Evolutionary conservation across 2,329 filamentous ascomycete species (phyloP), one percentile per base, ranked within the genome.

Genomic region (Ophiostoma sp.): DNA sequence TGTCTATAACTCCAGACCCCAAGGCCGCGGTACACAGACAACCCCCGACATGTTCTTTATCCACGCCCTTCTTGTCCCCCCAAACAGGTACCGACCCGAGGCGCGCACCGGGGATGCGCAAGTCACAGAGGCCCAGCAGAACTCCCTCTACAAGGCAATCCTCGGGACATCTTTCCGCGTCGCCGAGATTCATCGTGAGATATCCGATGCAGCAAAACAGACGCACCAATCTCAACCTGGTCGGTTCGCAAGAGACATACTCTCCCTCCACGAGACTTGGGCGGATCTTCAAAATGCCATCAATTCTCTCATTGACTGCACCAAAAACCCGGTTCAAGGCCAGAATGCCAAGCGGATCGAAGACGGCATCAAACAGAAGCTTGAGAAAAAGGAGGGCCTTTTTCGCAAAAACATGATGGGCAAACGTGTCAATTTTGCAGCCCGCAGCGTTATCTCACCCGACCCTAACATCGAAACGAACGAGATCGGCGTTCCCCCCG

Each of bases 391-490:
- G 83, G 97, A 99, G 80, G 96, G 96, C 76, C 87, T 99, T 39
- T 99, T 99, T 86, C 89, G 96, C 78, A 98, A 97, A 86, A 98
- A 99, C 83, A 98, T 99, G 96, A 99, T 99, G 96, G 96, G 96
- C 75, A 99, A 99, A 86, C 94, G 96, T 85, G 96, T 99, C 84
- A 98, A 99, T 82, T 98, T 96, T 81, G 96, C 96, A 69, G 96
- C 96, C 50, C 92, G 96, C 81, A 97, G 93, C 87, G 96, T 99
- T 81, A 99, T 99, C 78, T 98, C 95, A 11, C 96, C 96, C 0
- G 96, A 99, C 80, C 96, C 96, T 2, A 99, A 98, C 80, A 97
- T 99, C 79, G 96, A 99, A 82, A 98, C 96, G 22, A 98, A 97
- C 81, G 96, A 99, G 83, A 98, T 99, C 77, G 96, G 96, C 81